Base-by-base conservation (phyloP, 805 yeast genomes). In the Citeromyces matritensis region DNA sequence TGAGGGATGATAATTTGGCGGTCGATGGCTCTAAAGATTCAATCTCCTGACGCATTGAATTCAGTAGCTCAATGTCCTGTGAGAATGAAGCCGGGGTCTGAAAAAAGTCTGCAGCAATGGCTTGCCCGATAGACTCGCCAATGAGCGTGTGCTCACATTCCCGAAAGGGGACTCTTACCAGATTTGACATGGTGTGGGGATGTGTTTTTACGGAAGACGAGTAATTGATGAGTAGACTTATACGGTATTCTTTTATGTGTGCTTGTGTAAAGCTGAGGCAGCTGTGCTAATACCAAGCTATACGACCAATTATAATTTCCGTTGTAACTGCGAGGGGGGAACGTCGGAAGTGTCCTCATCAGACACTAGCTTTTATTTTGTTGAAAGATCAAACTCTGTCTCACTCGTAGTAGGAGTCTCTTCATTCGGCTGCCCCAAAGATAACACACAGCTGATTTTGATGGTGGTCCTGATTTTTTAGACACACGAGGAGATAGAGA, bases 1-100 rank as follows among this genome's bases (percentile, higher is more conserved):
- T 53, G 23, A 71, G 39, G 1, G 49, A 33, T 0, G 49, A 50
- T 4, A 65, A 33, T 24, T 58, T 57, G n/a, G 55, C 55, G 1
- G 55, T 34, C 0, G 63, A 30, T 14, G 23, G 26, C n/a, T 25
- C 35, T 3, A 40, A 29, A 9, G 48, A 51, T 6, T 58, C 41
- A 1, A 65, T 48, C n/a, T 45, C 44, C 12, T 53, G 51, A 32
- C 91, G 57, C 15, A 71, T 41, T 1, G 47, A 44, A 21, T 60
- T 55, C 4, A 77, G 47, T 23, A 53, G 51, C 4, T 48, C 45
- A 9, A 76, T 37, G 27, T 48, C 51, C 4, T 33, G 26, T 7
- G 40, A 43, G 35, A 49, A 57, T 11, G 42, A 34, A 3, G 55
- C 37, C 1, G 57, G 40, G 4, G 56, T 39, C 39, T 59, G 65